These are phyloP conservation scores for Filobasidium floriforme DNA, from an alignment of 768 basidiomycete species.

Conservation along the genomic window DNA sequence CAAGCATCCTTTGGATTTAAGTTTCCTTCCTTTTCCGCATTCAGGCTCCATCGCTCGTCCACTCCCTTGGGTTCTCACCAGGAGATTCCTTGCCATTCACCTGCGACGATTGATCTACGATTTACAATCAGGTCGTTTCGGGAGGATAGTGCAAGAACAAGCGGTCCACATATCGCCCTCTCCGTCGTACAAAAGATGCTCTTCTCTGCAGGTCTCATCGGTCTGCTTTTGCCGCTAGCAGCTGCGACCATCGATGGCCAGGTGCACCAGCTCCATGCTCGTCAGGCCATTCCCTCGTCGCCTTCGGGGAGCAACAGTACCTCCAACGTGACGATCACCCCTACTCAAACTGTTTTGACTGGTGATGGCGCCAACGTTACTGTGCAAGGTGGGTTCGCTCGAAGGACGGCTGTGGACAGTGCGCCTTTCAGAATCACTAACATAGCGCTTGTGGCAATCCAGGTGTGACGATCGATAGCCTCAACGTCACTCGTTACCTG, in stretches of 20 bases:
- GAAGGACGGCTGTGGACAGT: no score
- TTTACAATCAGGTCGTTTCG: no score
- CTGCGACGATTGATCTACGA: no score
- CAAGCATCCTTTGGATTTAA: no score
- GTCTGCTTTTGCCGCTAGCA: neutral
- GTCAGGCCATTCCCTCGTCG: neutral
- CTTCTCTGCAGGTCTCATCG: neutral
- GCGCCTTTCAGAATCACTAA: no score
- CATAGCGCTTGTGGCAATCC: no score
- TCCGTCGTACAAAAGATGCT: neutral
- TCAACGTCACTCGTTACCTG: conserved; percentile 31
- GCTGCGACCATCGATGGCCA: neutral
- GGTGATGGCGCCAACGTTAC: neutral
- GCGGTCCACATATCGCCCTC: no score
- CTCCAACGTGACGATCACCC: neutral
- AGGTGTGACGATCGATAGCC: neutral
- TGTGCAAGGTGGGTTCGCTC: neutral
- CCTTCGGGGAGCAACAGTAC: neutral
- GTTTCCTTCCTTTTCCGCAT: no score
- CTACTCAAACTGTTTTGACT: neutral
- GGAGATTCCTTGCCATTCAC: no score
- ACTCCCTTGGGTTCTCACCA: no score
- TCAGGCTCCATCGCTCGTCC: no score
- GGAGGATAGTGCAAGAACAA: no score
- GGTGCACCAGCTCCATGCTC: neutral